Conservation (phyloP, 352 stramenopile genomes). For the Globisporangium takayamanum region DNA sequence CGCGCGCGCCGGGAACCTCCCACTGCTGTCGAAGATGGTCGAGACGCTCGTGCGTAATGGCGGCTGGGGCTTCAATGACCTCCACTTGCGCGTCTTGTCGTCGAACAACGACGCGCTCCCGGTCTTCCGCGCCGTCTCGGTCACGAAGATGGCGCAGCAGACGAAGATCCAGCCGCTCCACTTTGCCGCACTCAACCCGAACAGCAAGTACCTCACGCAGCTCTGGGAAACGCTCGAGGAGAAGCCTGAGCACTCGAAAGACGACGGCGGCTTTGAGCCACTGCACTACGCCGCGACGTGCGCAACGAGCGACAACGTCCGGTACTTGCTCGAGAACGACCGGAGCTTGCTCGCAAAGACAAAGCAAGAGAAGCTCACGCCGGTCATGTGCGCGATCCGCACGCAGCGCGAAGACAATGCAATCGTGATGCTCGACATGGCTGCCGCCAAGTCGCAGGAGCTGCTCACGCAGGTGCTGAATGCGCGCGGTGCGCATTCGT, state of each 20-base stretch:
- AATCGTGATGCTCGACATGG: constrained; percentile 55
- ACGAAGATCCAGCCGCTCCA: constrained; percentile 65
- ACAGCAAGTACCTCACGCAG: constrained; percentile 49
- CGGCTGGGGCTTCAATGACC: constrained; percentile 56
- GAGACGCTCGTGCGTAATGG: constrained; percentile 35
- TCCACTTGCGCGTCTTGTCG: constrained; percentile 54
- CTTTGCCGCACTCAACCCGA: constrained; percentile 69
- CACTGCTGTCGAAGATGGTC: constrained; percentile 30
- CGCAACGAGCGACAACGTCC: constrained; percentile 15
- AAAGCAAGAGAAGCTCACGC: constrained; percentile 21
- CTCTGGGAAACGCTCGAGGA: constrained; percentile 50
- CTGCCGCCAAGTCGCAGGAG: constrained; percentile 26
- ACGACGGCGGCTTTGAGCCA: constrained; percentile 50
- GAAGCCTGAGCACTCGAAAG: constrained; percentile 38
- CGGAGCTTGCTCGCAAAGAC: constrained; percentile 8
- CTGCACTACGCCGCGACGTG: constrained; percentile 68
- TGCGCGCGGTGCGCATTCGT: constrained; percentile 39
- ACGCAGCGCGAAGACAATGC: constrained; percentile 46
- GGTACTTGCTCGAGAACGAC: constrained; percentile 4
- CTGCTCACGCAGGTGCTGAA: constrained; percentile 28
- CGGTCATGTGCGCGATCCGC: constrained; percentile 49
- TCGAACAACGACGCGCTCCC: constrained; percentile 29
- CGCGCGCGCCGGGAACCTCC: constrained; percentile 31
- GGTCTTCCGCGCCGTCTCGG: constrained; percentile 51
- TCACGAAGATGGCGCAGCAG: constrained; percentile 58